Base-by-base conservation (phyloP, 352 stramenopile genomes). In the Paralagenidium karlingii region DNA sequence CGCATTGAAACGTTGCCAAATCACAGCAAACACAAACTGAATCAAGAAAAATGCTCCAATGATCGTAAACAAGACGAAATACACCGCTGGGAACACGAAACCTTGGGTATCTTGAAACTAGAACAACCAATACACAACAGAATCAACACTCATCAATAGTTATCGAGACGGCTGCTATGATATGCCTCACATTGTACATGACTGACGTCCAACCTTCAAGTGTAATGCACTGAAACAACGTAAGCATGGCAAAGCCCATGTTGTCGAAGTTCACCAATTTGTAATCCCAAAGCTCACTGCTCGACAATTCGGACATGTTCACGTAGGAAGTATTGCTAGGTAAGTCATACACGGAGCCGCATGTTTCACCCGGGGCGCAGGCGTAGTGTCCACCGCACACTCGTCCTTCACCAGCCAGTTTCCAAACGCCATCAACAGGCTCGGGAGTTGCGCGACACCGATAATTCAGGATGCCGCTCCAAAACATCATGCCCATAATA, bases 171-270 rank as follows among this genome's bases (percentile, higher is more conserved):
- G 8, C 34, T 16, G 21, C 24, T 7, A 44, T 46, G 25, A 39
- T 45, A 16, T 40, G 38, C 61, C 84, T 56, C 47, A 94, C 67
- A 34, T 76, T 73, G 39, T 90, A 80, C 69, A 94, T 93, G 30
- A 94, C 60, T 18, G 59, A 47, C 0, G 59, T 81, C 85, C 85
- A 96, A 1, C 84, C 84, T 60, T 95, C 82, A 5, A 94, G 57
- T 15, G 82, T 96, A 27, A 96, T 73, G 15, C 64, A 64, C 48
- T 93, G 79, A 37, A 96, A 91, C n/a, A 93, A 63, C 10, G 77
- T 87, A 12, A 95, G 22, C 24, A 93, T 73, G 7, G 78, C 65
- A 22, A 45, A 58, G n/a, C 52, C 44, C 24, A 96, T 81, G 34
- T 82, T 66, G 51, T 96, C 83, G 40, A 94, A 96, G 13, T 50